Evolutionary conservation across 768 basidiomycete genomes (phyloP), one percentile per base, ranked within the genome.

Genomic region (Suillus alpinus): DNA sequence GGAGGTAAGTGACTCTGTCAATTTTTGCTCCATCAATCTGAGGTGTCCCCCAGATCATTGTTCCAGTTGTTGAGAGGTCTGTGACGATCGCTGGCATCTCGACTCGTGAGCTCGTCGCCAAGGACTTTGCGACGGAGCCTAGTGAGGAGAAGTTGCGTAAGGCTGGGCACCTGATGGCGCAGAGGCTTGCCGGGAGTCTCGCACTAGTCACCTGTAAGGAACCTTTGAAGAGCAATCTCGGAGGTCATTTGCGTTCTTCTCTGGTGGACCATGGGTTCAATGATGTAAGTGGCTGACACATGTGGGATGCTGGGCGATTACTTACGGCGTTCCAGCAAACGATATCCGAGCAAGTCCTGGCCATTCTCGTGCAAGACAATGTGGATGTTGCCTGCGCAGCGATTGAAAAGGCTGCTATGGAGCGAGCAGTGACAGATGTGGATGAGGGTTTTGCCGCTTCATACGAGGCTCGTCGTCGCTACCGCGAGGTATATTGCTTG

Each of bases 41-140:
- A 55, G 56, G 29, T 57, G 47, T 62, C 57, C 47, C 50, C 1
- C 64, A 94, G 88, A 98, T 98, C 61, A 95, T 99, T 66, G 80
- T 95, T 18, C 97, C 97, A 6, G 96, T 99, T 56, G 95, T 99
- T 26, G 97, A 99, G 68, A 86, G 97, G 57, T 98, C 95, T 23
- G 97, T 98, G 26, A 98, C 97, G 0, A 98, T 99, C 65, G 96
- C 96, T 12, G 94, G 95, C 29, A 98, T 98, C 65, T 98, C 97
- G 14, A 96, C 96, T 18, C 83, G 95, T 41, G 97, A 99, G 71
- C 80, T 99, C 10, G 93, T 97, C 20, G 84, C 88, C 50, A 98
- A 98, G 76, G 97, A 99, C 73, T 99, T 95, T 65, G 94, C 91
- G 3, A 93, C 92, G 56, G 97, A 99, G 64, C 79, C 87, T 29